phyloP scores from a whole-genome alignment of 1,284 basidiomycete genomes.

The Phenoliferia sp. region DNA sequence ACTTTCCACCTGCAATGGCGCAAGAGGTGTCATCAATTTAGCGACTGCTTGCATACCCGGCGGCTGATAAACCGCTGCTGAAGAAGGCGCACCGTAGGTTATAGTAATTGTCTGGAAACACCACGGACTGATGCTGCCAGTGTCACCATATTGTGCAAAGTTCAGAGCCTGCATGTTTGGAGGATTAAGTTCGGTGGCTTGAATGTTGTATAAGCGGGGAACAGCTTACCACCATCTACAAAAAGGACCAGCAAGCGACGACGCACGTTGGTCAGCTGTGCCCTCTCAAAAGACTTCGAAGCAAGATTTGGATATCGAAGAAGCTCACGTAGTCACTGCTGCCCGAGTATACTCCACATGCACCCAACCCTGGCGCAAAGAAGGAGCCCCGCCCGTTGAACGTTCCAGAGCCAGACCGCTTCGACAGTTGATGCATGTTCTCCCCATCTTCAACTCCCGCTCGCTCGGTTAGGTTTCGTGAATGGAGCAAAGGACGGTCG shows the following conservation, averaged over 20 bases:
- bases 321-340: not conserved
- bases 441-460: not conserved
- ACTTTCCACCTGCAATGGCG: conserved; percentile 50
- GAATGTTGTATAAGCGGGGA: too few species aligned
- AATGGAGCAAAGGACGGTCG: too few species aligned
- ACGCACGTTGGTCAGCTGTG: not conserved
- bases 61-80: not conserved
- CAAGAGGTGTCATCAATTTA: not conserved
- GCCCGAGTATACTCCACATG: not conserved
- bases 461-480: not conserved
- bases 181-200: too few species aligned
- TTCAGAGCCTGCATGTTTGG: conserved; percentile 13
- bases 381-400: not conserved
- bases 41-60: not conserved
- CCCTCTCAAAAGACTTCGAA: not conserved
- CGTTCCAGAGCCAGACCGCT: not conserved
- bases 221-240: not conserved
- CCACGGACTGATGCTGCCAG: conserved; percentile 28
- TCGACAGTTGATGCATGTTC: not conserved
- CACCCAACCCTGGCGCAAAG: not conserved
- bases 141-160: conserved; percentile 5
- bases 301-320: too few species aligned
- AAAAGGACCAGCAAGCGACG: not conserved
- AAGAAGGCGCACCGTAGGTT: conserved; percentile 42
- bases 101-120: conserved; percentile 63